Evolutionary conservation across 345 rosid genomes (phyloP).

Genomic region (Noccaea bulbosa): DNA sequence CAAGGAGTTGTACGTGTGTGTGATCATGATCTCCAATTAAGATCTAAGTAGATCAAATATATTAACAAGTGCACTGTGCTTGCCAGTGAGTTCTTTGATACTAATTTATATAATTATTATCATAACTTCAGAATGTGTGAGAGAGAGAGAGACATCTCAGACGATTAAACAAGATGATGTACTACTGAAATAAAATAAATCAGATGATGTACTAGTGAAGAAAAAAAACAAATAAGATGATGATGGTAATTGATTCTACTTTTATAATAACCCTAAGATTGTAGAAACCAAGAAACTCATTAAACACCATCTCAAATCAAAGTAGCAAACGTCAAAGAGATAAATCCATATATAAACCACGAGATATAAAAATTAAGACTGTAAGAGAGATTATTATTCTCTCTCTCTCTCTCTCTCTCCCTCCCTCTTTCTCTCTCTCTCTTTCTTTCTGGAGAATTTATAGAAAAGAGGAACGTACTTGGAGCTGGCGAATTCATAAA

Average conservation of each 20-base stretch:
- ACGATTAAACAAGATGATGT: slow-evolving; percentile 21
- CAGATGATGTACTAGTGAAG: slow-evolving; percentile 18
- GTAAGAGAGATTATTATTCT: slow-evolving; percentile 1
- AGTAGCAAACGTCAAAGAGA: slow-evolving; percentile 33
- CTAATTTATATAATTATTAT: slow-evolving; percentile 9
- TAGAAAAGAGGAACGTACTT: slow-evolving; percentile 45
- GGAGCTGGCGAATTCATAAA: slow-evolving; percentile 67
- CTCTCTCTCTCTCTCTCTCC: background rate
- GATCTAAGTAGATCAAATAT: slow-evolving; percentile 1
- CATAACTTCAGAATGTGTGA: slow-evolving; percentile 4
- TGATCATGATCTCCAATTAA: slow-evolving; percentile 27
- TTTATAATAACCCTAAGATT: slow-evolving; percentile 42
- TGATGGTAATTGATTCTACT: slow-evolving; percentile 40
- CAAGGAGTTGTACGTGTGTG: slow-evolving; percentile 17
- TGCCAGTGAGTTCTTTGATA: slow-evolving; percentile 6
- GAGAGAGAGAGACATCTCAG: slow-evolving; percentile 25
- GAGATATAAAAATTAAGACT: background rate
- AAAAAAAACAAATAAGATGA: background rate
- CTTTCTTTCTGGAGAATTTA: background rate
- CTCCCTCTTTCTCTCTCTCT: background rate
- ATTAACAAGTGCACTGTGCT: slow-evolving; percentile 16
- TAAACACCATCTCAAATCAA: background rate
- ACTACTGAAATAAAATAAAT: background rate
- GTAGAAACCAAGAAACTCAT: slow-evolving; percentile 40
- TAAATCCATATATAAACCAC: slow-evolving; percentile 19